These are phyloP conservation scores for Mycena pura DNA, from an alignment of 768 basidiomycete genomes.

Conservation along the genomic window DNA sequence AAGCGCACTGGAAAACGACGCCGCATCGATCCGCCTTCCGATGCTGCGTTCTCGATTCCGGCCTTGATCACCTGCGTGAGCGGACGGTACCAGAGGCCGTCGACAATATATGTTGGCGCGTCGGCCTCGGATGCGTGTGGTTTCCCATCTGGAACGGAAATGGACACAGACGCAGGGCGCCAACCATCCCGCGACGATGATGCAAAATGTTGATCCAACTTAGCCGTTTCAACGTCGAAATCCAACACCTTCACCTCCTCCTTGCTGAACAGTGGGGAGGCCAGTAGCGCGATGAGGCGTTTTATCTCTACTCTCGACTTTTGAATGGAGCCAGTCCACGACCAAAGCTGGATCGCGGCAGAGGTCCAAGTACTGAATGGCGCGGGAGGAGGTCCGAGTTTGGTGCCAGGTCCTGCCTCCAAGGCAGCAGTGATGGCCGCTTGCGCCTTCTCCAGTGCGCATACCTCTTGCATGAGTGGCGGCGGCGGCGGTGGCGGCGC, in stretches of 20 bases:
- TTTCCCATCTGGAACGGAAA: no score
- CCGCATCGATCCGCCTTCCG: no score
- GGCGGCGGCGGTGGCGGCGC: not conserved
- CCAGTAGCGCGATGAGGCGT: conserved; percentile 16
- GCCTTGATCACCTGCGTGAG: conserved; percentile 27
- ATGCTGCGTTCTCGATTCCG: not conserved
- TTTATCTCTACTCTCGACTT: not conserved
- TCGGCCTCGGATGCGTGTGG: conserved; percentile 18
- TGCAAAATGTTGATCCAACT: no score
- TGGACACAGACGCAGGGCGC: no score
- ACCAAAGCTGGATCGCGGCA: conserved; percentile 29
- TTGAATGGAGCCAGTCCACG: conserved; percentile 15
- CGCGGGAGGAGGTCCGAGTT: not conserved
- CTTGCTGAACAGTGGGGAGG: no score
- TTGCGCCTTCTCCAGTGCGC: not conserved
- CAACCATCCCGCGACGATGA: no score
- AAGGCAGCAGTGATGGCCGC: not conserved
- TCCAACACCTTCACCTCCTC: not conserved
- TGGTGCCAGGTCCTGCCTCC: no score
- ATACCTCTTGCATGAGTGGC: not conserved
- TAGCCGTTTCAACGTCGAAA: not conserved
- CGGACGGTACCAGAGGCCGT: conserved; percentile 22
- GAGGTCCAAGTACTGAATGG: conserved; percentile 26
- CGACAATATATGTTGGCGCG: conserved; percentile 13
- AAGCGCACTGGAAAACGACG: no score